phyloP scores from a whole-genome alignment of 176 grass and related monocot genomes.

The Musa itinerans region DNA sequence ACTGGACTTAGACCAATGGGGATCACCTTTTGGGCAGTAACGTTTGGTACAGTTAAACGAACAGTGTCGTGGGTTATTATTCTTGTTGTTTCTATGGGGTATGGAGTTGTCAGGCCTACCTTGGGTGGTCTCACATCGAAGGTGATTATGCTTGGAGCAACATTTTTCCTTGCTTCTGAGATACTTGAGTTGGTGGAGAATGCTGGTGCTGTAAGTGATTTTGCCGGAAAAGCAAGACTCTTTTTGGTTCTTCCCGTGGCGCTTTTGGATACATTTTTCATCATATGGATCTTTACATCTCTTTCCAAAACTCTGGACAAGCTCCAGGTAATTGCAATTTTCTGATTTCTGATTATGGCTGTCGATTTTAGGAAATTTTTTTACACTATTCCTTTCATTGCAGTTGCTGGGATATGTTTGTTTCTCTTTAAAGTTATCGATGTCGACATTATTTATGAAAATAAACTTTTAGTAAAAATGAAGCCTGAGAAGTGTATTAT shows the following conservation, averaged over 20 bases:
- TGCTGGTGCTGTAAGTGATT: slow-evolving; percentile 89
- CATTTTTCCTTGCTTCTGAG: slow-evolving; percentile 94
- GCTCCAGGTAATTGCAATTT: slow-evolving; percentile 54
- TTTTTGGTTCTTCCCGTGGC: slow-evolving; percentile 96
- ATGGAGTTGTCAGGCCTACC: slow-evolving; percentile 85
- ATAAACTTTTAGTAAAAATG: not conserved
- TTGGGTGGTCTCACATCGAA: slow-evolving; percentile 93
- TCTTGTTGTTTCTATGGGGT: slow-evolving; percentile 91
- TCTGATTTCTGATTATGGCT: not conserved
- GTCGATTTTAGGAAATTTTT: slow-evolving; percentile 4
- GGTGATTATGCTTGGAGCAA: slow-evolving; percentile 88
- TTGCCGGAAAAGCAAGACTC: slow-evolving; percentile 89
- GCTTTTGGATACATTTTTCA: slow-evolving; percentile 86
- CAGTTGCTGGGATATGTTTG: not conserved
- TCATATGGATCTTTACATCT: slow-evolving; percentile 97
- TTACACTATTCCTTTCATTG: not conserved
- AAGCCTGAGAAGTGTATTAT: slow-evolving; percentile 12
- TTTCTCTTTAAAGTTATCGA: not conserved
- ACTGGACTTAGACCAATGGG: slow-evolving; percentile 75
- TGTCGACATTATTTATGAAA: not conserved
- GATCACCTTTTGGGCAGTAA: slow-evolving; percentile 98
- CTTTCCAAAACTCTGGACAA: slow-evolving; percentile 80
- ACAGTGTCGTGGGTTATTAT: slow-evolving; percentile 74
- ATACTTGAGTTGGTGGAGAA: slow-evolving; percentile 97
- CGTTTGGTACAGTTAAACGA: slow-evolving; percentile 86